phyloP scores from a whole-genome alignment of 352 stramenopile species.

The Phytophthora boehmeriae region DNA sequence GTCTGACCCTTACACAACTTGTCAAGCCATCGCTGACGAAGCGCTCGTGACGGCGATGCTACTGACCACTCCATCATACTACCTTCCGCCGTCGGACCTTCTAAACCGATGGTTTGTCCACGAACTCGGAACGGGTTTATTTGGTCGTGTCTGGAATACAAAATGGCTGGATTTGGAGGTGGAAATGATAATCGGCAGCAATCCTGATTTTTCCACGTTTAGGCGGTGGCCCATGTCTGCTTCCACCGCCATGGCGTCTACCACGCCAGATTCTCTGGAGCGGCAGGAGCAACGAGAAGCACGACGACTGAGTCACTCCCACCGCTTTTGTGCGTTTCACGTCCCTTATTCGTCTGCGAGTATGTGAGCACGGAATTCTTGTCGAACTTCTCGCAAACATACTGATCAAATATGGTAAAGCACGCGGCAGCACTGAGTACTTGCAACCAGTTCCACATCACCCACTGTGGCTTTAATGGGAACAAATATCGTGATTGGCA shows the following conservation, averaged over 20 bases:
- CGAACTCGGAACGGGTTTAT: neutral
- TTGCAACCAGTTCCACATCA: neutral
- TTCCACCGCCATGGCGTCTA: neutral
- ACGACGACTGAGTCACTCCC: neutral
- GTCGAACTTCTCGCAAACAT: neutral
- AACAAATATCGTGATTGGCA: neutral
- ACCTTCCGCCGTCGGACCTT: neutral
- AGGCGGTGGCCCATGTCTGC: neutral
- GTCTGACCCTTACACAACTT: neutral
- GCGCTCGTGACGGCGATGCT: neutral
- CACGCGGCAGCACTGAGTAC: too few species aligned
- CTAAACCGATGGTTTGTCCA: neutral
- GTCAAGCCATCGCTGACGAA: neutral
- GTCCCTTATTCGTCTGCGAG: neutral
- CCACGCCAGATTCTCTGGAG: neutral
- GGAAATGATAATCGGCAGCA: neutral
- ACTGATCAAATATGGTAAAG: neutral
- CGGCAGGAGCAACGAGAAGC: neutral
- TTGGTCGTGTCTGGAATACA: neutral
- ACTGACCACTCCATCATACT: neutral
- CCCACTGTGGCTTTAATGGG: neutral
- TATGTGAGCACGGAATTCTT: neutral
- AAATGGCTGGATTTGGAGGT: neutral
- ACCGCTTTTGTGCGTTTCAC: neutral
- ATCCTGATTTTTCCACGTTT: neutral